Evolutionary conservation across 2,329 filamentous ascomycete species (phyloP).

Genomic region (Neonectria hederae): DNA sequence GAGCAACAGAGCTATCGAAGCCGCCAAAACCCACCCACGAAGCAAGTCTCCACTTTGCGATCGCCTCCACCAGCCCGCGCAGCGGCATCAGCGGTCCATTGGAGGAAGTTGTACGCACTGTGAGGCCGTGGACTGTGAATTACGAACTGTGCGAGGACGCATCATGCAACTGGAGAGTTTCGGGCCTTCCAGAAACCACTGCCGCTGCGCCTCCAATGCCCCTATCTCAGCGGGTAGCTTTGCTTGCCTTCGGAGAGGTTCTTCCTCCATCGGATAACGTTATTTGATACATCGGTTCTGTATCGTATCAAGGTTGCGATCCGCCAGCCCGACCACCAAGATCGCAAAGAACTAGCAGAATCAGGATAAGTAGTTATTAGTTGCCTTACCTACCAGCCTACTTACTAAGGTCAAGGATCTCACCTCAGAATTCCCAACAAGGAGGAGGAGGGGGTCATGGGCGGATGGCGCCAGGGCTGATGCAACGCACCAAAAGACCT

Average conservation of each 20-base stretch:
- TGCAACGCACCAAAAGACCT: constrained; percentile 6
- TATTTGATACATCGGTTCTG: background rate
- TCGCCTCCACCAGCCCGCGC: constrained; percentile 21
- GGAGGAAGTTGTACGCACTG: constrained; percentile 16
- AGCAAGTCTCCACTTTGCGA: constrained; percentile 14
- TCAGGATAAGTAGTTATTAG: background rate
- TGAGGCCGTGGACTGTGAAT: constrained; percentile 10
- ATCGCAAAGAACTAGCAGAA: background rate
- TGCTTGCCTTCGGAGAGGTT: background rate
- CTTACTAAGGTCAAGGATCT: constrained; percentile 4
- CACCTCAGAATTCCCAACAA: constrained; percentile 2
- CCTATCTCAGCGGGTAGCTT: background rate
- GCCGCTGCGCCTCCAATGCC: background rate
- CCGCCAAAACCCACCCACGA: background rate
- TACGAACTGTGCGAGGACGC: background rate
- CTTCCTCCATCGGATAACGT: background rate
- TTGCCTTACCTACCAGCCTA: background rate
- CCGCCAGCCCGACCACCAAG: background rate
- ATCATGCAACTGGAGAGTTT: constrained; percentile 19
- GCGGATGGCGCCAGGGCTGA: constrained; percentile 22
- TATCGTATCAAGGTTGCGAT: background rate
- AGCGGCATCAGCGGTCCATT: constrained; percentile 9
- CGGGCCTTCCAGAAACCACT: constrained; percentile 13
- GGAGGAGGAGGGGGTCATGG: constrained; percentile 7
- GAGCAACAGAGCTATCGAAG: constrained; percentile 5